Base-by-base conservation (phyloP, 352 stramenopile genomes). In the Pythium apleroticum region DNA sequence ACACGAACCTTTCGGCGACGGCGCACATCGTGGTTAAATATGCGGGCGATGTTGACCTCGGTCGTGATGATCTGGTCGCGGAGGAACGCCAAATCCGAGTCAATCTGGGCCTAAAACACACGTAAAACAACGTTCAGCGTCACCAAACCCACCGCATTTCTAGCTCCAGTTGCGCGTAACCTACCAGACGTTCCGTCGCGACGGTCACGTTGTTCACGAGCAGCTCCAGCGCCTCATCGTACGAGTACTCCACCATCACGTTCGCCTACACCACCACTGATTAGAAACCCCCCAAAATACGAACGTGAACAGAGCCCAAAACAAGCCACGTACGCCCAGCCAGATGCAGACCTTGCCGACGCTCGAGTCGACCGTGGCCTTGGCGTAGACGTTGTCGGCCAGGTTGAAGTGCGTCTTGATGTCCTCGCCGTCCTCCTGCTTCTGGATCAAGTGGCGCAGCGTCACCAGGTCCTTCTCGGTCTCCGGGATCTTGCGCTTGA, bases 191-290 rank as follows among this genome's bases (percentile, higher is more conserved):
- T 7, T 91, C 80, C n/a, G 74, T 81, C 19, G 86, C 89, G 7
- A 74, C 74, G 9, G 79, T 62, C 60, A 96, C 68, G 67, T 95
- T 96, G 59, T 77, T 70, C 63, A 90, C 66, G 78, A 97, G 75
- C 83, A 98, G 68, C 46, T 90, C 82, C 37, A 97, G 79, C 12
- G 96, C 96, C 68, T 99, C 96, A n/a, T 98, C 86, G 69, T 98
- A 98, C 50, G 92, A 96, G 74, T 98, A 98, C 71, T 99, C 96
- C 64, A 98, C 85, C 94, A 98, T 98, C 31, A 98, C 93, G 80
- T 98, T 98, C 17, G 96, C 96, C 35, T 85, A 39, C 37, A 19
- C 46, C 3, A 37, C 12, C 25, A n/a, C 19, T 17, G 8, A 15
- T 27, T 5, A 53, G 3, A 43, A 22, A 55, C 39, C 57, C 27